A percentile compares a stretch with the other conserved stretches of the same genome.
phyloP scores from a whole-genome alignment of 257 asterid species.

The Fraxinus excelsior region DNA sequence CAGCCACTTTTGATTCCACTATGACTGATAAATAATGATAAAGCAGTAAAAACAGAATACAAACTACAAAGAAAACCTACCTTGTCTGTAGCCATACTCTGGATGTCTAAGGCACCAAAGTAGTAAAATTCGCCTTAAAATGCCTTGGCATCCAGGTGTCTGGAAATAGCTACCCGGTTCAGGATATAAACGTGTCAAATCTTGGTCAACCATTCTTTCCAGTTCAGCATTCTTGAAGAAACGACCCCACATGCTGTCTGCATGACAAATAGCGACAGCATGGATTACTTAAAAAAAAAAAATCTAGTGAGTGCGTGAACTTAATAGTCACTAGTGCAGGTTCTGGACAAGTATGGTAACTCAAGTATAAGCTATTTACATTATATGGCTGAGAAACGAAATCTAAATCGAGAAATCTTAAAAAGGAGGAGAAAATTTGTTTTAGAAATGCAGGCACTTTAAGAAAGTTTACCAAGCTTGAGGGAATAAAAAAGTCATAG shows the following conservation, averaged over 20 bases:
- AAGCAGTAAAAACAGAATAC: constrained; percentile 10
- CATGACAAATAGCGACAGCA: constrained; percentile 7
- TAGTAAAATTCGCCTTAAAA: constrained; percentile 78
- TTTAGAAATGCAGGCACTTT: not conserved
- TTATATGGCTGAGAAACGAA: not conserved
- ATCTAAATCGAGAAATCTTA: not conserved
- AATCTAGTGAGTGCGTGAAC: not conserved
- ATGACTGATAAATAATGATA: not conserved
- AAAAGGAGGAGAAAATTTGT: not conserved
- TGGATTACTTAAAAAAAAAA: not conserved
- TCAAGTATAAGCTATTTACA: not conserved
- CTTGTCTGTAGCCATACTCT: constrained; percentile 92
- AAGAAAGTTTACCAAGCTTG: not conserved
- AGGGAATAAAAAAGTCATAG: not conserved
- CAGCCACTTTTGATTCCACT: not conserved
- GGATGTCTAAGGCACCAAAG: constrained; percentile 93
- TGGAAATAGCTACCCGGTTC: constrained; percentile 95
- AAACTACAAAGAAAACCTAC: constrained; percentile 32
- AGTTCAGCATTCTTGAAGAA: constrained; percentile 92
- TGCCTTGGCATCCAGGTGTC: constrained; percentile 84
- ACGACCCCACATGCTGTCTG: constrained; percentile 99
- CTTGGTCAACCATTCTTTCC: constrained; percentile 96
- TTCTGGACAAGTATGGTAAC: not conserved
- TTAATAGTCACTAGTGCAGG: not conserved
- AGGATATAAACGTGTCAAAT: constrained; percentile 92